phyloP scores from a whole-genome alignment of 2,329 filamentous ascomycete species.

The Monascus ruber region DNA sequence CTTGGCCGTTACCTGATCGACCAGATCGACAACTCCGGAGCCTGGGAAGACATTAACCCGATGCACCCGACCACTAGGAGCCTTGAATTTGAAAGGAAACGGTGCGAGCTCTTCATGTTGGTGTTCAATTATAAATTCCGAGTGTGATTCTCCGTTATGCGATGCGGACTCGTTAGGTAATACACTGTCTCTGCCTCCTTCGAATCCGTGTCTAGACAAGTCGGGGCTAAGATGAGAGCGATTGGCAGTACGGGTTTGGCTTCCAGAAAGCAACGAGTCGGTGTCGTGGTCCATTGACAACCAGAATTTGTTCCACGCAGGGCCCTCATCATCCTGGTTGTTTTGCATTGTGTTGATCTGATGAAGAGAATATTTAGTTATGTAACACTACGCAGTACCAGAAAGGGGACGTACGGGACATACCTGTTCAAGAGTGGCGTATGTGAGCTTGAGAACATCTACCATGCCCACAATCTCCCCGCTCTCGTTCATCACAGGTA shows the following conservation, averaged over 20 bases:
- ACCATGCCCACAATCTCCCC: constrained; percentile 99
- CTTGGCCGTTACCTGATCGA: constrained; percentile 68
- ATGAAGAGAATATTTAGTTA: constrained; percentile 1
- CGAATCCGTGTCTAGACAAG: constrained; percentile 47
- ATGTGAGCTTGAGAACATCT: constrained; percentile 94
- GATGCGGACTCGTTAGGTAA: constrained; percentile 91
- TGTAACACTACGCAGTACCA: not conserved
- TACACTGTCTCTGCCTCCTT: constrained; percentile 65
- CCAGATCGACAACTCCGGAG: constrained; percentile 68
- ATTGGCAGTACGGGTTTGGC: constrained; percentile 54
- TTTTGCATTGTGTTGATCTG: constrained; percentile 83
- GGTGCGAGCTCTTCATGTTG: constrained; percentile 55
- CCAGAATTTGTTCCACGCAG: constrained; percentile 99
- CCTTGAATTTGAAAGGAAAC: constrained; percentile 99
- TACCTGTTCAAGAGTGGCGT: constrained; percentile 93
- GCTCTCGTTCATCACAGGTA: constrained; percentile 94
- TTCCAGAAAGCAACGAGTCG: constrained; percentile 90
- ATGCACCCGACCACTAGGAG: constrained; percentile 87
- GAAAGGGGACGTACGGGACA: constrained; percentile 6
- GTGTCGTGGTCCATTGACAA: constrained; percentile 88
- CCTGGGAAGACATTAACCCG: constrained; percentile 74
- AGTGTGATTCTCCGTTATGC: constrained; percentile 72
- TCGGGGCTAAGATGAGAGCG: constrained; percentile 67
- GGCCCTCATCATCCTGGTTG: constrained; percentile 70
- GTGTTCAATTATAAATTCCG: constrained; percentile 51